phyloP scores from a whole-genome alignment of 2,329 filamentous ascomycete genomes.

The Arthrobotrys megalospora region DNA sequence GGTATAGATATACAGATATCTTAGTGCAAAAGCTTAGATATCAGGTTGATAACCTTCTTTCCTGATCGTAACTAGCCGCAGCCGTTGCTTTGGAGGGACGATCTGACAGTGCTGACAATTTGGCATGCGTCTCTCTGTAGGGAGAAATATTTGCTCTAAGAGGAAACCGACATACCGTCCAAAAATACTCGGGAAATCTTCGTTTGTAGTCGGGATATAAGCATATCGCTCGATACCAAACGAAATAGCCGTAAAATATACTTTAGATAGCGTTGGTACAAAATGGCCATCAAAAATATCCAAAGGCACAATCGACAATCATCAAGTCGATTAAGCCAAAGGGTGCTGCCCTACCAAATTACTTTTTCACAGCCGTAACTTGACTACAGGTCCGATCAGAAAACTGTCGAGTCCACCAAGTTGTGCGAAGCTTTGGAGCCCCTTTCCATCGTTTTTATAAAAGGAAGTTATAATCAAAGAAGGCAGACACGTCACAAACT shows the following conservation, averaged over 20 bases:
- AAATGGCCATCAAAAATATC: neutral
- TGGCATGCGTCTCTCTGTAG: neutral
- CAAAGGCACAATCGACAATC: too few relatives aligned
- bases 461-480: slow-evolving; percentile 37
- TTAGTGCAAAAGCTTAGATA: slow-evolving; percentile 53
- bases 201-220: neutral
- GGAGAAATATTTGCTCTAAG: neutral
- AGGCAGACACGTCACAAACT: slow-evolving; percentile 45
- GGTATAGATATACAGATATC: slow-evolving; percentile 27
- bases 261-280: neutral
- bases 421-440: slow-evolving; percentile 38
- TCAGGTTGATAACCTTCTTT: slow-evolving; percentile 39
- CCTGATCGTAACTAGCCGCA: slow-evolving; percentile 34
- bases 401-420: slow-evolving; percentile 4
- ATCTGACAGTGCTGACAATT: neutral
- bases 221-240: neutral
- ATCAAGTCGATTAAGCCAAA: too few relatives aligned
- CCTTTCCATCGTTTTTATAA: slow-evolving; percentile 26
- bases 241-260: neutral
- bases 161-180: slow-evolving; percentile 2
- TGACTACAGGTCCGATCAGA: neutral
- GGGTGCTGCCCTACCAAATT: too few relatives aligned
- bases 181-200: neutral
- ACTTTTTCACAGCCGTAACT: too few relatives aligned
- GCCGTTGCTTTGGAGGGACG: neutral